Percentiles rank a stretch among this genome's conserved stretches.
Evolutionary conservation across 192 early-diverging fungal genomes (phyloP).

Genomic region (Coemansia sp.): DNA sequence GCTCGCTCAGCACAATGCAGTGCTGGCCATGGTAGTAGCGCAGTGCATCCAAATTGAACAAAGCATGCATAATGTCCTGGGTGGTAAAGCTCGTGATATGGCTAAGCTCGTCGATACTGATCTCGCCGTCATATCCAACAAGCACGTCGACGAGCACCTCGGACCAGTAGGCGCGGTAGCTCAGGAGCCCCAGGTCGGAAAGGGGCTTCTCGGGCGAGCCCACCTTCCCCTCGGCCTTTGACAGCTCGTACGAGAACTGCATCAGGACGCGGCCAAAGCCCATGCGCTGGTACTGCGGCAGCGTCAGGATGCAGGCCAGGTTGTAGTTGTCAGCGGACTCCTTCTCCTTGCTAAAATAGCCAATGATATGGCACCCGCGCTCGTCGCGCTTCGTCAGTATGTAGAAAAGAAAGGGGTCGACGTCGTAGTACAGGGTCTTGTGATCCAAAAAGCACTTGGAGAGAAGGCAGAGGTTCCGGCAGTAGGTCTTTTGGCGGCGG

Average conservation of each 20-base stretch:
- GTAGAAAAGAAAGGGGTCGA: slow-evolving; percentile 98
- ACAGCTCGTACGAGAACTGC: slow-evolving; percentile 96
- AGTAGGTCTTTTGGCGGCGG: slow-evolving; percentile 86
- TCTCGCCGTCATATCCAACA: slow-evolving; percentile 70
- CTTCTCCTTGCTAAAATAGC: slow-evolving; percentile 99
- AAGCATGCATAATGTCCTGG: slow-evolving; percentile 89
- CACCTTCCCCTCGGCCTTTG: slow-evolving; percentile 87
- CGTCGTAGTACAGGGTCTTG: slow-evolving; percentile 98
- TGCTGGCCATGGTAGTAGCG: slow-evolving; percentile 91
- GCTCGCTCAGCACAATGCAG: slow-evolving; percentile 85
- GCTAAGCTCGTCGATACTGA: slow-evolving; percentile 88
- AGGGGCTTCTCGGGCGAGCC: slow-evolving; percentile 98
- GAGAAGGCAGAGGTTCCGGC: slow-evolving; percentile 92
- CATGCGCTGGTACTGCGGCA: slow-evolving; percentile 95
- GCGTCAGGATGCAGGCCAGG: slow-evolving; percentile 96
- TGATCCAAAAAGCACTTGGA: slow-evolving; percentile 99
- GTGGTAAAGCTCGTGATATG: slow-evolving; percentile 81
- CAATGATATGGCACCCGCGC: slow-evolving; percentile 86
- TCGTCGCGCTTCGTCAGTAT: slow-evolving; percentile 89
- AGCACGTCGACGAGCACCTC: slow-evolving; percentile 83
- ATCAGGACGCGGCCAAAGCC: slow-evolving; percentile 95
- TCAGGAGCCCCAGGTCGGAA: slow-evolving; percentile 92
- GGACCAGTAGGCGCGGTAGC: slow-evolving; percentile 96
- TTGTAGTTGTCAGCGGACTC: slow-evolving; percentile 96
- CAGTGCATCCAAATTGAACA: slow-evolving; percentile 85